phyloP scores from a whole-genome alignment of 169 alveolate species.

The Neospora caninum region DNA sequence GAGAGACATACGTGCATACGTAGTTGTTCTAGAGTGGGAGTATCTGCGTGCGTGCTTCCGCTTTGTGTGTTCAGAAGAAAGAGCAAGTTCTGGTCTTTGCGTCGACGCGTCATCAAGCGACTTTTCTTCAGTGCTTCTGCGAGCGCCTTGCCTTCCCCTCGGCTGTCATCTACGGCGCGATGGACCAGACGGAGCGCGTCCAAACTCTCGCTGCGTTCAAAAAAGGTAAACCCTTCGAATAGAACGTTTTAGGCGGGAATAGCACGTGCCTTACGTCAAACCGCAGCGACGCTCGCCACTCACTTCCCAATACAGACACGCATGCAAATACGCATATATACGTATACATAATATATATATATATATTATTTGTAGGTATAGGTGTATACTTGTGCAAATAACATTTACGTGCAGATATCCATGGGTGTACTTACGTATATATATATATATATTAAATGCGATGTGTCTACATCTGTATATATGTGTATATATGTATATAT shows the following conservation, averaged over 20 bases:
- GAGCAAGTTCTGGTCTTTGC: slow-evolving; percentile 79
- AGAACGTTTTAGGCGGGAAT: neutral
- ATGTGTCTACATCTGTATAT: neutral
- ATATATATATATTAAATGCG: neutral
- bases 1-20: neutral
- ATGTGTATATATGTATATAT: neutral
- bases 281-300: too few relatives aligned
- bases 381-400: neutral
- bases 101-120: slow-evolving; percentile 93
- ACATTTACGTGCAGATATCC: neutral
- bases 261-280: neutral
- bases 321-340: neutral
- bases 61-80: neutral
- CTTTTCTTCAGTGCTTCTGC: slow-evolving; percentile 81
- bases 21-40: neutral
- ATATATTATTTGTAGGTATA: neutral
- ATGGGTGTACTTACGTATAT: neutral
- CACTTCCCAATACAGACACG: too few relatives aligned
- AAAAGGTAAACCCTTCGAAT: slow-evolving; percentile 41
- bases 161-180: slow-evolving; percentile 87
- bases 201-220: slow-evolving; percentile 56
- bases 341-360: neutral
- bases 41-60: neutral
- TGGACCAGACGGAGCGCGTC: slow-evolving; percentile 84
- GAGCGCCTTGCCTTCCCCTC: slow-evolving; percentile 41